phyloP scores from a whole-genome alignment of 2,329 filamentous ascomycete species.

The Zelopaecilomyces penicillatus region DNA sequence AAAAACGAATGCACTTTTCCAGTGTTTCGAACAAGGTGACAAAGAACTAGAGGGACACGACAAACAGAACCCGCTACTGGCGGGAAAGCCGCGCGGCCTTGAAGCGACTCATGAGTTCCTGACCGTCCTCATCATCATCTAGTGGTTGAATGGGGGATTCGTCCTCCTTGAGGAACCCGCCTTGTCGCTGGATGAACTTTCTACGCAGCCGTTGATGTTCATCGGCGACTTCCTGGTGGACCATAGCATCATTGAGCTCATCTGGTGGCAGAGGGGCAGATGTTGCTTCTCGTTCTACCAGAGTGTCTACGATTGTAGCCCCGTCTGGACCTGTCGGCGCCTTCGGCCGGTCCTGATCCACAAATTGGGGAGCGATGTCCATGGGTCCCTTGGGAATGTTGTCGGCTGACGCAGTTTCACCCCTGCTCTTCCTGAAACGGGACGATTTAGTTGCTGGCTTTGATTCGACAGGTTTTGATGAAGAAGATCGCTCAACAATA shows the following conservation, averaged over 20 bases:
- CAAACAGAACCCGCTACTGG: conserved; percentile 26
- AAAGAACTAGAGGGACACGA: background rate
- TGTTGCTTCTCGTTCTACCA: conserved; percentile 46
- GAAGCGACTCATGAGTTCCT: conserved; percentile 61
- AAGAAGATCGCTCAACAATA: conserved; percentile 38
- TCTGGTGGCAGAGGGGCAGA: conserved; percentile 36
- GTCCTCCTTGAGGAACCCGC: conserved; percentile 69
- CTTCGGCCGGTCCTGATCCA: conserved; percentile 27
- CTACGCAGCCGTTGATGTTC: conserved; percentile 81
- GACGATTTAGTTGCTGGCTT: conserved; percentile 36
- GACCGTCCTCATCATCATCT: conserved; percentile 56
- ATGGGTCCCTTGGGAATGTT: conserved; percentile 32
- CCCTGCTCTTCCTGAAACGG: conserved; percentile 41
- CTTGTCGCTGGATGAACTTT: conserved; percentile 71
- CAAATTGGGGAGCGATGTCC: conserved; percentile 33
- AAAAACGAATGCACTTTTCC: conserved; percentile 16
- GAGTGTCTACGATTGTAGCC: conserved; percentile 48
- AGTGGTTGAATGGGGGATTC: conserved; percentile 59
- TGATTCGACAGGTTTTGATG: conserved; percentile 16
- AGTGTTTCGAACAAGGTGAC: background rate
- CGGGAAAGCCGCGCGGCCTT: conserved; percentile 58
- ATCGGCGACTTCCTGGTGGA: conserved; percentile 68
- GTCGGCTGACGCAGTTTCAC: conserved; percentile 8
- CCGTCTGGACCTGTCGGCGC: conserved; percentile 43
- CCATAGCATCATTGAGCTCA: conserved; percentile 59